Base-by-base conservation (phyloP, 192 early-diverging fungal genomes). In the Diversispora eburnea region DNA sequence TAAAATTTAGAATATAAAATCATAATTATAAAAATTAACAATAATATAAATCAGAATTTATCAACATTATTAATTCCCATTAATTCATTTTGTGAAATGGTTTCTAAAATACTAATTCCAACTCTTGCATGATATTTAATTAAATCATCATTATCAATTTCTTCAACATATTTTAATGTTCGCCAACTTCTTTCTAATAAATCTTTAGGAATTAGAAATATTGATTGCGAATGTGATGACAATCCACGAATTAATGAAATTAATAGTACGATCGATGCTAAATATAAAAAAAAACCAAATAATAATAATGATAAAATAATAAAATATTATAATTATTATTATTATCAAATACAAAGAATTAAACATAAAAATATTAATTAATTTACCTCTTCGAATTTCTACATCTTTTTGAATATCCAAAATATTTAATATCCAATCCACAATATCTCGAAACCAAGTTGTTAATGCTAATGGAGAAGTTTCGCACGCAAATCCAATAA, bases 181-280 rank as follows among this genome's bases (percentile, higher is more conserved):
- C 78, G 76, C 69, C 88, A 87, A 0, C 88, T 86, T 2, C 78
- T 63, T 64, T 85, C 78, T 52, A 94, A 74, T 13, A 83, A 80
- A n/a, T 85, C 84, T 8, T 77, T 67, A 4, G 91, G 91, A 15
- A 88, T 83, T 5, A 84, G 73, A 43, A 81, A 81, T 20, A 90
- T 59, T 42, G 88, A 80, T 43, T 77, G 67, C 3, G 48, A 49
- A 3, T 86, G 79, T 17, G 66, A 75, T 0, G 81, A 84, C 22
- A 94, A 81, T 8, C 91, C 95, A 41, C 91, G 81, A 55, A 95
- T 81, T 54, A 97, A 63, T 8, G 86, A 83, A 46, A 91, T 76
- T 55, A 92, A 77, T 17, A 92, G 78, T 64, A 92, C 83, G 3
- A 90, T 87, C 0, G 90, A 92, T 12, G 89, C 91, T 89, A n/a